These are phyloP conservation scores for Trichocladium uniseriatum DNA, from an alignment of 495 filamentous ascomycete species.

Conservation along the genomic window DNA sequence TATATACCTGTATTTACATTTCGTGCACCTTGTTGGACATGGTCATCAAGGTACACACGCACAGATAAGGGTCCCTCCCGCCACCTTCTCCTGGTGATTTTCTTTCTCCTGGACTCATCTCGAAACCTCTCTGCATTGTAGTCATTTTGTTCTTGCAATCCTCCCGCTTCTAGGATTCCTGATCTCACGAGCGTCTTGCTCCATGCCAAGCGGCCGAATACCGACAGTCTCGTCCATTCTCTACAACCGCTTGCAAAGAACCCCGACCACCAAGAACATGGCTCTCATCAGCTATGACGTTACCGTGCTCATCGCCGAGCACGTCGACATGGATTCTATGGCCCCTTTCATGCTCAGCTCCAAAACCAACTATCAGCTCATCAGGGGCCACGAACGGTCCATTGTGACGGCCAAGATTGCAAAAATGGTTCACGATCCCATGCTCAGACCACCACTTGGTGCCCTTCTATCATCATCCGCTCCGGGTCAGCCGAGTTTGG, in stretches of 20 bases:
- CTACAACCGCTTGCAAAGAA: no score
- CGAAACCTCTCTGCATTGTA: background rate
- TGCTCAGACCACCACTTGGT: background rate
- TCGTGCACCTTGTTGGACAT: conserved; percentile 3
- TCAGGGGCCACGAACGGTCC: background rate
- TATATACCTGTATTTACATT: no score
- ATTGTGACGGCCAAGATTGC: conserved; percentile 3
- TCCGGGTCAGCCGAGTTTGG: background rate
- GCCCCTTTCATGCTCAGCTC: conserved; percentile 1
- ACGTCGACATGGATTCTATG: conserved; percentile 3
- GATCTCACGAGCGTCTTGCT: no score
- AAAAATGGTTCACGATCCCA: background rate
- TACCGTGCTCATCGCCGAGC: conserved; percentile 1
- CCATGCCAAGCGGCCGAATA: no score
- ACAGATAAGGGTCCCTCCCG: background rate
- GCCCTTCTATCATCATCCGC: background rate
- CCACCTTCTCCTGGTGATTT: background rate
- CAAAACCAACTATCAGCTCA: conserved; percentile 2
- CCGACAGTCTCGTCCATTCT: no score
- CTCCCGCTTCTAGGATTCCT: background rate
- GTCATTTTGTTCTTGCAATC: background rate
- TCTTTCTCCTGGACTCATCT: background rate
- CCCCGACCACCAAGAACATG: background rate
- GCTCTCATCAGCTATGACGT: background rate
- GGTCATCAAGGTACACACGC: conserved; percentile 3